Percentiles rank a stretch among this genome's conserved stretches.
These are phyloP conservation scores for Orbilia blumenaviensis DNA, from an alignment of 2,329 filamentous ascomycete species.

Conservation along the genomic window DNA sequence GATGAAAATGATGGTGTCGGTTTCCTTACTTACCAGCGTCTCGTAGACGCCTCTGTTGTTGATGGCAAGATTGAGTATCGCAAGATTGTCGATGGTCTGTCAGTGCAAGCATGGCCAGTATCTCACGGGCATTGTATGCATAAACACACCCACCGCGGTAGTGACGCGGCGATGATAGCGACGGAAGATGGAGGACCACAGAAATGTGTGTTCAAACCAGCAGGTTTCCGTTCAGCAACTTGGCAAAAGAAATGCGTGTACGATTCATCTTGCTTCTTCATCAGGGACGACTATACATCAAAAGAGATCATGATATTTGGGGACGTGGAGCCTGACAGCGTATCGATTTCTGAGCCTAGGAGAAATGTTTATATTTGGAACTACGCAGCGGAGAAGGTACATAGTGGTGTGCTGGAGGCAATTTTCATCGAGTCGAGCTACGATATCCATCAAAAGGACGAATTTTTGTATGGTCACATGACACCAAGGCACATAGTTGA, in stretches of 20 bases:
- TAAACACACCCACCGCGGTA: slow-evolving; percentile 73
- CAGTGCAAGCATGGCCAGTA: slow-evolving; percentile 85
- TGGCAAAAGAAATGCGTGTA: slow-evolving; percentile 72
- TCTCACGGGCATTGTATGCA: slow-evolving; percentile 91
- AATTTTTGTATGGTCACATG: slow-evolving; percentile 85
- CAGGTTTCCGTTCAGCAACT: slow-evolving; percentile 51
- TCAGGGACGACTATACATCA: slow-evolving; percentile 75
- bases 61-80: slow-evolving; percentile 79
- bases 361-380: slow-evolving; percentile 85
- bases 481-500: slow-evolving; percentile 82
- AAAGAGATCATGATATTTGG: slow-evolving; percentile 91
- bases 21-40: slow-evolving; percentile 85
- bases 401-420: slow-evolving; percentile 73
- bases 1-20: slow-evolving; percentile 96
- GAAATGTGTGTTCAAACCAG: slow-evolving; percentile 26
- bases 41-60: slow-evolving; percentile 85
- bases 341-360: slow-evolving; percentile 81
- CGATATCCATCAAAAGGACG: slow-evolving; percentile 78
- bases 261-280: slow-evolving; percentile 92
- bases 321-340: slow-evolving; percentile 81
- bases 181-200: slow-evolving; percentile 14
- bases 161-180: slow-evolving; percentile 59
- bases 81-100: slow-evolving; percentile 85
- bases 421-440: slow-evolving; percentile 98
- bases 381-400: slow-evolving; percentile 87